Conservation (phyloP, 164 flowering plant species). For the Aristolochia contorta region DNA sequence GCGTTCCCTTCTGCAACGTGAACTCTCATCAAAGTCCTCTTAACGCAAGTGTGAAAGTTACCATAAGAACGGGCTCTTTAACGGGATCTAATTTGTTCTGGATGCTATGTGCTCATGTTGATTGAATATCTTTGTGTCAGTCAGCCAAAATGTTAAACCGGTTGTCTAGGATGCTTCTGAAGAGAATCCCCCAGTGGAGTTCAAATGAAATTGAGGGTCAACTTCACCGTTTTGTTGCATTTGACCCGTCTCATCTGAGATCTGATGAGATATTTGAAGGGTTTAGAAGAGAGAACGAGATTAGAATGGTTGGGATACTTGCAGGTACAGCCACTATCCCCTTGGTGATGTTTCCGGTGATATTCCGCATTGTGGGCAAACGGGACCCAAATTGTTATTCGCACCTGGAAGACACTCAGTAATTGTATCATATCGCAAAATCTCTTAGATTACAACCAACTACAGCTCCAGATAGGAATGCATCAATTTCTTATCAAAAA, state of each 20-base stretch:
- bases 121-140: slow-evolving; percentile 10
- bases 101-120: slow-evolving; percentile 14
- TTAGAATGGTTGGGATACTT: slow-evolving; percentile 12
- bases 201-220: slow-evolving; percentile 3
- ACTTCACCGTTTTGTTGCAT: slow-evolving; percentile 7
- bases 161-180: no score
- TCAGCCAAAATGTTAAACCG: background rate
- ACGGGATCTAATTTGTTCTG: slow-evolving; percentile 9
- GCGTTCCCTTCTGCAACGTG: background rate
- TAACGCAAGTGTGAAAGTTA: slow-evolving; percentile 15
- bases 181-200: no score
- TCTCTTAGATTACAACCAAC: no score
- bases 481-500: no score
- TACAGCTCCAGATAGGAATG: no score
- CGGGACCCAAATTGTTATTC: no score
- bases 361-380: no score
- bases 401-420: no score
- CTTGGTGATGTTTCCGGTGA: no score
- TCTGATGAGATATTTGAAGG: slow-evolving; percentile 7
- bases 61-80: slow-evolving; percentile 3
- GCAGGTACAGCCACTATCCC: no score
- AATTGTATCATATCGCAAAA: no score
- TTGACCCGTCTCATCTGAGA: slow-evolving; percentile 8
- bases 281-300: slow-evolving; percentile 10
- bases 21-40: slow-evolving; percentile 7